These are phyloP conservation scores for Annulohypoxylon maeteangense DNA, from an alignment of 495 filamentous ascomycete genomes.

Conservation along the genomic window DNA sequence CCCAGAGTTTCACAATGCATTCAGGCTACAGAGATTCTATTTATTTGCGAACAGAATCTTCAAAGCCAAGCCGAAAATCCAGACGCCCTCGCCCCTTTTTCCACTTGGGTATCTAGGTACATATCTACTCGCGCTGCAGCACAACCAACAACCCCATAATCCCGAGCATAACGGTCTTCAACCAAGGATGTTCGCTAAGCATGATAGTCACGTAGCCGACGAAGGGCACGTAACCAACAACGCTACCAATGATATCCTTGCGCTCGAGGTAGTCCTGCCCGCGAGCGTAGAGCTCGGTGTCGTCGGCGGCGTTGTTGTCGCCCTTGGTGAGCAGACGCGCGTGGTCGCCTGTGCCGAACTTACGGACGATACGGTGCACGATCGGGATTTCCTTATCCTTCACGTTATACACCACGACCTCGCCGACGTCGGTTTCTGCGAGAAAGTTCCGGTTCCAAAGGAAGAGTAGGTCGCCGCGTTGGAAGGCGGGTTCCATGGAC, in stretches of 20 bases:
- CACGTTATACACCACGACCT: conserved; percentile 96
- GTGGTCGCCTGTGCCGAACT: conserved; percentile 69
- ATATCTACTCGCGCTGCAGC: conserved; percentile 80
- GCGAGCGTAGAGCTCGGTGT: conserved; percentile 89
- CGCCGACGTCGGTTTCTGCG: conserved; percentile 77
- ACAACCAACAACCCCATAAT: conserved; percentile 96
- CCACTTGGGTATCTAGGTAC: neutral
- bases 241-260: conserved; percentile 92
- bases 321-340: conserved; percentile 87
- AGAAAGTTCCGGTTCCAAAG: conserved; percentile 88
- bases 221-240: conserved; percentile 91
- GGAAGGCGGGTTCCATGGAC: conserved; percentile 97
- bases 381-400: conserved; percentile 92
- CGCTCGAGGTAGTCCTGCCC: conserved; percentile 87
- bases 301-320: conserved; percentile 94
- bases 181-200: conserved; percentile 94
- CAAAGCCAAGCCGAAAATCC: neutral
- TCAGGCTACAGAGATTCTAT: neutral
- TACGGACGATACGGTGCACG: conserved; percentile 85
- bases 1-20: neutral
- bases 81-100: conserved; percentile 1
- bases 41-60: conserved; percentile 7
- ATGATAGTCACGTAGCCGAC: conserved; percentile 98
- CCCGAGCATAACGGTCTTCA: conserved; percentile 93
- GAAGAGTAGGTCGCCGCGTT: conserved; percentile 91